These are phyloP conservation scores for Rhizopus stolonifer DNA, from an alignment of 371 early-diverging fungal genomes.

Conservation along the genomic window DNA sequence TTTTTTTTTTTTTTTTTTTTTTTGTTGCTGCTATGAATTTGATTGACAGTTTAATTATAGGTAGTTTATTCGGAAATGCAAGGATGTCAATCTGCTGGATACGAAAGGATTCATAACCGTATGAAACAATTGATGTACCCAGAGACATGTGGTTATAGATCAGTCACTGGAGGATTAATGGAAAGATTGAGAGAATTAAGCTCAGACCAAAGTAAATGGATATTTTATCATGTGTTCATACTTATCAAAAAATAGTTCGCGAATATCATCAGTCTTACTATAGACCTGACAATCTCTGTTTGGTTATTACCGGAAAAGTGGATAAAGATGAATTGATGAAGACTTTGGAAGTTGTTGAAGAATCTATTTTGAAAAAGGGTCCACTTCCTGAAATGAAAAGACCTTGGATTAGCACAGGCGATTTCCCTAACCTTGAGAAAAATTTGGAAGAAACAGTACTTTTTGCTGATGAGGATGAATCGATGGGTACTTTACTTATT, in stretches of 20 bases:
- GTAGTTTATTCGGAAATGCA: slow-evolving; percentile 63
- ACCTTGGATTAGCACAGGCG: slow-evolving; percentile 65
- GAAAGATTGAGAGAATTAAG: slow-evolving; percentile 61
- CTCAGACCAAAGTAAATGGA: slow-evolving; percentile 59
- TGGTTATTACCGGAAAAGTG: slow-evolving; percentile 63
- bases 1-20: neutral
- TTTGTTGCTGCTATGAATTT: too few species aligned
- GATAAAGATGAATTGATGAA: slow-evolving; percentile 50
- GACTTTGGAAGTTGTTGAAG: slow-evolving; percentile 58
- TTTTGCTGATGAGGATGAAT: slow-evolving; percentile 73
- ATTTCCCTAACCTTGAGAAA: slow-evolving; percentile 50
- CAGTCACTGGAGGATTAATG: slow-evolving; percentile 72
- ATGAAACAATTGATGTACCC: slow-evolving; percentile 65
- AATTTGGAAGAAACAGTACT: slow-evolving; percentile 52
- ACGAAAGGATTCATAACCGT: slow-evolving; percentile 47
- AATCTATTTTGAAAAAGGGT: slow-evolving; percentile 59
- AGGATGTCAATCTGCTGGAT: slow-evolving; percentile 48
- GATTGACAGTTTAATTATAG: too few species aligned
- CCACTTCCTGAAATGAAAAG: slow-evolving; percentile 55
- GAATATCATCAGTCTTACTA: slow-evolving; percentile 64
- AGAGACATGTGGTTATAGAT: slow-evolving; percentile 63
- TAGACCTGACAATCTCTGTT: slow-evolving; percentile 69
- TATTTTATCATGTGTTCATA: too few species aligned
- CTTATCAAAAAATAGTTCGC: slow-evolving; percentile 39
- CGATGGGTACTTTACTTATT: slow-evolving; percentile 61